A percentile compares a stretch with the other conserved stretches of the same genome.
phyloP scores from a whole-genome alignment of 257 asterid genomes.

The Oldenlandia corymbosa region DNA sequence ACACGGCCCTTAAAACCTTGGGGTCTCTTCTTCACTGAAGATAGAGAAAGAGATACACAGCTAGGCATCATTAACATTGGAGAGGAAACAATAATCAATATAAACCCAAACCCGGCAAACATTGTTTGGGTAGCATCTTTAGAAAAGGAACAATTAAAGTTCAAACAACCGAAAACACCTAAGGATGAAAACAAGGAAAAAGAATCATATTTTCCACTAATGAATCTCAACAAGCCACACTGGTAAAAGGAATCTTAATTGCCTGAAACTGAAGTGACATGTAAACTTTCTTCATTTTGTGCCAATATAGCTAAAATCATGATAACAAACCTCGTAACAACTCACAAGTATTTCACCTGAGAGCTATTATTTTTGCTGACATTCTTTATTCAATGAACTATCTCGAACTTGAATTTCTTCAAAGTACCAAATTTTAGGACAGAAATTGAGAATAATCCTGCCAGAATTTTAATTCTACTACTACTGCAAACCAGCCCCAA shows the following conservation, averaged over 20 bases:
- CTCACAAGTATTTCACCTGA: neutral
- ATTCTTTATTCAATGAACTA: neutral
- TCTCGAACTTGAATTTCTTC: neutral
- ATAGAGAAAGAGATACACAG: neutral
- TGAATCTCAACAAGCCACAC: neutral
- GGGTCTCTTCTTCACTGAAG: constrained; percentile 40
- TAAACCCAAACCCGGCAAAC: too few species aligned
- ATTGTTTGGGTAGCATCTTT: too few species aligned
- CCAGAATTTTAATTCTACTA: too few species aligned
- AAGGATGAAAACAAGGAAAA: neutral
- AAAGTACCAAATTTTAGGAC: too few species aligned
- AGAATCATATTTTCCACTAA: neutral
- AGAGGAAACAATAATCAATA: too few species aligned
- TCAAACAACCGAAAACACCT: neutral
- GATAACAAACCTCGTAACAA: neutral
- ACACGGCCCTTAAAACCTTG: constrained; percentile 30
- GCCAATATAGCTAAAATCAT: neutral
- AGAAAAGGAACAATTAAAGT: too few species aligned
- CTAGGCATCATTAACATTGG: neutral
- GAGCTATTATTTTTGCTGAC: too few species aligned
- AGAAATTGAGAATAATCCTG: too few species aligned
- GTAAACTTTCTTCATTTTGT: neutral
- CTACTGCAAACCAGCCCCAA: neutral
- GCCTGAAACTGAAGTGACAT: neutral
- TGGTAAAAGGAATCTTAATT: neutral